These are phyloP conservation scores for Neopestalotiopsis rosae DNA, from an alignment of 2,329 filamentous ascomycete genomes.

Conservation along the genomic window DNA sequence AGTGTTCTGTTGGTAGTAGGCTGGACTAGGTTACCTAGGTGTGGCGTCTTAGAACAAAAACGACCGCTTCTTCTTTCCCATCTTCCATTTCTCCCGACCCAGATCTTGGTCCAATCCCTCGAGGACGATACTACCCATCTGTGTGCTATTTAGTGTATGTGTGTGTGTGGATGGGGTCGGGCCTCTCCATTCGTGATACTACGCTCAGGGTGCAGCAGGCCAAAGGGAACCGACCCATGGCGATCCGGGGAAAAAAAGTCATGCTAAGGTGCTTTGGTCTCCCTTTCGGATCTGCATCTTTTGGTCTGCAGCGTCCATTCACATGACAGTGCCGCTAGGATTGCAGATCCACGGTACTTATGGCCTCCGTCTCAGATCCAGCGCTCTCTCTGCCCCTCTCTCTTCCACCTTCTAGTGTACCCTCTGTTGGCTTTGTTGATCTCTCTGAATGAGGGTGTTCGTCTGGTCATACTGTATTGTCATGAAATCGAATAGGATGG, in stretches of 20 bases:
- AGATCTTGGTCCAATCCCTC: too few species aligned
- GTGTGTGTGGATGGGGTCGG: too few species aligned
- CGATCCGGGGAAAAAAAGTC: neutral
- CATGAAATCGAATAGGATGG: neutral
- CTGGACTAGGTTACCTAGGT: too few species aligned
- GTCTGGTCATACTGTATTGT: neutral
- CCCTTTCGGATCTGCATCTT: neutral
- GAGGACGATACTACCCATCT: too few species aligned
- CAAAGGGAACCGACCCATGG: neutral
- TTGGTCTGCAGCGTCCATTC: neutral
- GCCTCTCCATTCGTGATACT: too few species aligned
- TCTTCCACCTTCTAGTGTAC: neutral
- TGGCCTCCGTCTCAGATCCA: neutral
- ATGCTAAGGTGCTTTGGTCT: neutral
- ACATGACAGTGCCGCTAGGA: neutral
- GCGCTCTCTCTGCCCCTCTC: neutral
- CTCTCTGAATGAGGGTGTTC: neutral
- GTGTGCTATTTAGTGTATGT: too few species aligned
- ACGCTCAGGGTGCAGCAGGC: too few species aligned
- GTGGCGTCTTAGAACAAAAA: too few species aligned
- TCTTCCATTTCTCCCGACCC: too few species aligned
- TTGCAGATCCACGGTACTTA: slow-evolving; percentile 1
- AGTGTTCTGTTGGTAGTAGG: neutral
- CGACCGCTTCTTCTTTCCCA: too few species aligned
- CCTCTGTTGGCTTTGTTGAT: neutral